These are phyloP conservation scores for Scopulariopsis brevicaulis DNA, from an alignment of 2,329 filamentous ascomycete species.

Conservation along the genomic window DNA sequence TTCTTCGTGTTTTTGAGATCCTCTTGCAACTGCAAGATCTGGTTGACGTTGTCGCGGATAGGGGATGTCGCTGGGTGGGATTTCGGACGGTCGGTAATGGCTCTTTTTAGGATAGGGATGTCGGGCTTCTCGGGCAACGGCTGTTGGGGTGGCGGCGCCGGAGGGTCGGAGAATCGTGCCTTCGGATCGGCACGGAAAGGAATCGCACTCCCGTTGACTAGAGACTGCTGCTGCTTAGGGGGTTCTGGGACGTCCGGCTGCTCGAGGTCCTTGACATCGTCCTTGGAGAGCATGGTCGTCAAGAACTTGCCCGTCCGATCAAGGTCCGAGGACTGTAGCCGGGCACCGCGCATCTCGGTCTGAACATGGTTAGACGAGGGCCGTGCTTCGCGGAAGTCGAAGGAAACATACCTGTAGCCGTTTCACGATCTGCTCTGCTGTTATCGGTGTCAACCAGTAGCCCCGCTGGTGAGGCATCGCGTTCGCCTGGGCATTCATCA, in stretches of 20 bases:
- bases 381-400: background rate
- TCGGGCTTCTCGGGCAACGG: conserved; percentile 91
- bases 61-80: conserved; percentile 43
- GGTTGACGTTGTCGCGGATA: conserved; percentile 49
- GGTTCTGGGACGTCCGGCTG: conserved; percentile 36
- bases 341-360: conserved; percentile 84
- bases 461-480: conserved; percentile 63
- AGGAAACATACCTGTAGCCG: conserved; percentile 50
- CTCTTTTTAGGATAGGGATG: conserved; percentile 60
- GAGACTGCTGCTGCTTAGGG: conserved; percentile 29
- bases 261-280: conserved; percentile 48
- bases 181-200: conserved; percentile 63
- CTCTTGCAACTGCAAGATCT: conserved; percentile 69
- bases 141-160: conserved; percentile 85
- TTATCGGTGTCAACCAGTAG: conserved; percentile 80
- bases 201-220: conserved; percentile 38
- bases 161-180: conserved; percentile 81
- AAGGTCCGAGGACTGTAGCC: conserved; percentile 78
- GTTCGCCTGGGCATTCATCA: conserved; percentile 39
- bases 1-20: conserved; percentile 73
- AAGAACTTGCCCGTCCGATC: conserved; percentile 74
- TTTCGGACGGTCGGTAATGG: conserved; percentile 65
- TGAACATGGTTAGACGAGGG: conserved; percentile 24
- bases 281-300: conserved; percentile 62
- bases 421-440: conserved; percentile 90